Conservation (phyloP, 2,329 filamentous ascomycete species). For the Paecilomyces sp. region DNA sequence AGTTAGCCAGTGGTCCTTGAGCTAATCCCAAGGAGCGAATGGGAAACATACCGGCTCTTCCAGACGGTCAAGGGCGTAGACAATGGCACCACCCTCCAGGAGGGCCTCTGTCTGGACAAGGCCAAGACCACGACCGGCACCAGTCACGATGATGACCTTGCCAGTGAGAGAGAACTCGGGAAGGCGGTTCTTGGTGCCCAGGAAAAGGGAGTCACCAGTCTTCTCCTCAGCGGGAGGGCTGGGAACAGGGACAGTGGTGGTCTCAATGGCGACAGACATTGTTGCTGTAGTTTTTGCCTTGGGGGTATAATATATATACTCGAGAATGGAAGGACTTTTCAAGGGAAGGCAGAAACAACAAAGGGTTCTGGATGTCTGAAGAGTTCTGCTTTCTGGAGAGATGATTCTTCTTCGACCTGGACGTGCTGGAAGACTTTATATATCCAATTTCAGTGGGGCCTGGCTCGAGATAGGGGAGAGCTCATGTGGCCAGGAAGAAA, state of each 20-base stretch:
- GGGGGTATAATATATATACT: not conserved
- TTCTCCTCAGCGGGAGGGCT: conserved; percentile 19
- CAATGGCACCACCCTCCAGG: conserved; percentile 64
- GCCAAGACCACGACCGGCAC: conserved; percentile 66
- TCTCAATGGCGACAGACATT: conserved; percentile 30
- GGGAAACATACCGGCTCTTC: conserved; percentile 41
- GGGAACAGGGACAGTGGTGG: conserved; percentile 12
- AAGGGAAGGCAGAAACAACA: not conserved
- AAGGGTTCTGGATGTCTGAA: not conserved
- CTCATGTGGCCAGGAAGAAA: not conserved
- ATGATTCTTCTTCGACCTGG: not conserved
- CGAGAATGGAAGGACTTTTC: not conserved
- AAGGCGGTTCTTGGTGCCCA: conserved; percentile 37
- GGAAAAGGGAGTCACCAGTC: conserved; percentile 10
- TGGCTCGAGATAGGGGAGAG: not conserved
- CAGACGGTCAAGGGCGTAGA: conserved; percentile 39
- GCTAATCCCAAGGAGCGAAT: conserved; percentile 51
- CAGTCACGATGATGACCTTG: conserved; percentile 65
- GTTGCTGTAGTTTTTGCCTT: conserved; percentile 1
- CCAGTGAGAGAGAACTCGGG: conserved; percentile 70
- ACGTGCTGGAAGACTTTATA: not conserved
- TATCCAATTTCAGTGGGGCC: not conserved
- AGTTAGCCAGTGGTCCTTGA: conserved; percentile 4
- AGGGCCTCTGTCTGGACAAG: conserved; percentile 66
- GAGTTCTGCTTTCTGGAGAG: not conserved